These are phyloP conservation scores for Populus tomentosa DNA, from an alignment of 441 rosid species.

Conservation along the genomic window DNA sequence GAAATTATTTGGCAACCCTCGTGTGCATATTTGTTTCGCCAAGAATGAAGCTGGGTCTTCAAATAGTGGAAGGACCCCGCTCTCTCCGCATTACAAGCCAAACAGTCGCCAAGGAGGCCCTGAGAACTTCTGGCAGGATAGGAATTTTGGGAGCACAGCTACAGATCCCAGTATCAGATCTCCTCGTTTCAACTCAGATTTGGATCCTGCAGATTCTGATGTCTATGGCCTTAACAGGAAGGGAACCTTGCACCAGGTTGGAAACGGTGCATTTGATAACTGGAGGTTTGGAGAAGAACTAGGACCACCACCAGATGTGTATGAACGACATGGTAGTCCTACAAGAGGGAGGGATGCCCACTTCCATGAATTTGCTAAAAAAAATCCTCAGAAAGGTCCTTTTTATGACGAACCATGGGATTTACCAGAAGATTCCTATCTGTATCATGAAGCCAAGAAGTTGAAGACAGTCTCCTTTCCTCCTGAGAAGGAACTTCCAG, in stretches of 20 bases:
- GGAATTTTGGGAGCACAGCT: constrained; percentile 35
- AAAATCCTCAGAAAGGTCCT: constrained; percentile 39
- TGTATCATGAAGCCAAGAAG: constrained; percentile 61
- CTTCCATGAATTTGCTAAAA: constrained; percentile 43
- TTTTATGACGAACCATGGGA: constrained; percentile 75
- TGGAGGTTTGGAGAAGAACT: constrained; percentile 50
- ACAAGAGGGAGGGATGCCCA: constrained; percentile 40
- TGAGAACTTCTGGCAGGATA: constrained; percentile 52
- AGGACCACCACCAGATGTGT: constrained; percentile 47
- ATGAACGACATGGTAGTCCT: constrained; percentile 58
- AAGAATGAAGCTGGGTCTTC: constrained; percentile 73
- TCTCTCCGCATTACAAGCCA: constrained; percentile 54
- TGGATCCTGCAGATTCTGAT: constrained; percentile 52
- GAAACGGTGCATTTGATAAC: constrained; percentile 47
- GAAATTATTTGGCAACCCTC: constrained; percentile 87
- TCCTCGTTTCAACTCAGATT: constrained; percentile 36
- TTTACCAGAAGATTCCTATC: constrained; percentile 60
- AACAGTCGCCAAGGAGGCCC: constrained; percentile 47
- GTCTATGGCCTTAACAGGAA: constrained; percentile 51
- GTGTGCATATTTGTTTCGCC: constrained; percentile 92
- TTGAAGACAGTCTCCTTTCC: constrained; percentile 56
- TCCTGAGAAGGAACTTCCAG: constrained; percentile 68
- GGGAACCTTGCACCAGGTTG: constrained; percentile 41
- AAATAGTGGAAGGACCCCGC: constrained; percentile 50
- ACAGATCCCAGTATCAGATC: constrained; percentile 50